These are phyloP conservation scores for Scenedesmus sp. DNA, from an alignment of 163 green algal genomes.

Conservation along the genomic window DNA sequence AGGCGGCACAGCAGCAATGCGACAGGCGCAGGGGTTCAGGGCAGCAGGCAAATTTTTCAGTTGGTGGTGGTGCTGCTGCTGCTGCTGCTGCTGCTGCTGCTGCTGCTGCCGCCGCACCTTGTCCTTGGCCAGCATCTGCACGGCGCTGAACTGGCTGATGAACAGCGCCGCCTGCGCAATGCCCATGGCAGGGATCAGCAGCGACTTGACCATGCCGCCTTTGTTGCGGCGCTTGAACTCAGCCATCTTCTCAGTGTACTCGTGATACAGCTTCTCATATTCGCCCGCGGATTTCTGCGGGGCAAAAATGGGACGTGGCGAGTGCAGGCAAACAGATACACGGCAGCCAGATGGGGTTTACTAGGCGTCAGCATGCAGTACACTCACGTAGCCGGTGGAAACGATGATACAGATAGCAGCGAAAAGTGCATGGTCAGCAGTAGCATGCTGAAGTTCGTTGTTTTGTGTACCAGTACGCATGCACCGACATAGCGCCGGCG, in stretches of 20 bases:
- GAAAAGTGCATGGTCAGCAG: background rate
- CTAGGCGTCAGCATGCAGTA: too few relatives aligned
- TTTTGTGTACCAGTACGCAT: too few relatives aligned
- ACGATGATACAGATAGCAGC: background rate
- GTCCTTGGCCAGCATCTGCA: constrained; percentile 57
- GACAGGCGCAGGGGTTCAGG: too few relatives aligned
- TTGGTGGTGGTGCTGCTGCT: background rate
- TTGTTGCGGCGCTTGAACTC: constrained; percentile 11
- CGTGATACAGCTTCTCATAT: background rate
- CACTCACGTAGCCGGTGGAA: too few relatives aligned
- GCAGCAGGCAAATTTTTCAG: too few relatives aligned
- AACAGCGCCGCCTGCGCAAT: constrained; percentile 61
- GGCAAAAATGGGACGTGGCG: too few relatives aligned
- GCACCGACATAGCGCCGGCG: too few relatives aligned
- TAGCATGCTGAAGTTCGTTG: too few relatives aligned
- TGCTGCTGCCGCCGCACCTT: constrained; percentile 55
- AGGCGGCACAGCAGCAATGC: too few relatives aligned
- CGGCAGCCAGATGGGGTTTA: too few relatives aligned
- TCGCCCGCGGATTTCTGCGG: constrained; percentile 24
- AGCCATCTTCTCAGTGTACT: background rate
- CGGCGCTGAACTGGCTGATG: constrained; percentile 67
- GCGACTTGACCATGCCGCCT: background rate
- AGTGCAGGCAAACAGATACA: too few relatives aligned
- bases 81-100: background rate
- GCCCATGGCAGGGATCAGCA: constrained; percentile 55